These are phyloP conservation scores for Pseudogymnoascus sp. DNA, from an alignment of 2,329 filamentous ascomycete species.

Conservation along the genomic window DNA sequence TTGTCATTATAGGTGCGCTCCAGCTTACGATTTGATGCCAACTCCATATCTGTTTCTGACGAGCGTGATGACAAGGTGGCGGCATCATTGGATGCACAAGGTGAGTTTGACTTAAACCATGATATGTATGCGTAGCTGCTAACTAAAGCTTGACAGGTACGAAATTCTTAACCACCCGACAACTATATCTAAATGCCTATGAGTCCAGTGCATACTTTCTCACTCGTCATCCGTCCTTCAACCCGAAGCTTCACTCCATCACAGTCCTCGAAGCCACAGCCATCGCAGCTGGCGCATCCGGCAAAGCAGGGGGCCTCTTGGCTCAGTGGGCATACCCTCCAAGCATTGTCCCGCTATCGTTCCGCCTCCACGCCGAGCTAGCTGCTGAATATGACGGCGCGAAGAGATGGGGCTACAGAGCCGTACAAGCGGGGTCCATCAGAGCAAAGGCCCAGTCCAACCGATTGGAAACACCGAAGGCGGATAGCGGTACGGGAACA, in stretches of 20 bases:
- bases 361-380: conserved; percentile 69
- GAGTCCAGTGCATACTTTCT: conserved; percentile 73
- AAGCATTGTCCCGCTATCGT: conserved; percentile 76
- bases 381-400: conserved; percentile 71
- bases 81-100: conserved; percentile 76
- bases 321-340: conserved; percentile 83
- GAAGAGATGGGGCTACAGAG: conserved; percentile 74
- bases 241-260: conserved; percentile 65
- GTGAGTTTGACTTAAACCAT: not conserved
- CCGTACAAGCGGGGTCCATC: conserved; percentile 31
- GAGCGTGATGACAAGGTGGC: conserved; percentile 42
- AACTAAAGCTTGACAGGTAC: not conserved
- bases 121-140: not conserved
- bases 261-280: conserved; percentile 77
- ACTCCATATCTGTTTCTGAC: not conserved
- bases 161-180: not conserved
- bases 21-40: not conserved
- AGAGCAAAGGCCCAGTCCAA: conserved; percentile 17
- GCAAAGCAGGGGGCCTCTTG: conserved; percentile 84
- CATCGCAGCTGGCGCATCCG: conserved; percentile 79
- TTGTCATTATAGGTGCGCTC: conserved; percentile 28
- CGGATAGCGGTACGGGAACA: conserved; percentile 44
- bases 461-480: conserved; percentile 31
- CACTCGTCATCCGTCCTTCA: conserved; percentile 72
- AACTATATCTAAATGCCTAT: not conserved